phyloP scores from a whole-genome alignment of 805 yeast species.

The Zygosaccharomyces rouxii region DNA sequence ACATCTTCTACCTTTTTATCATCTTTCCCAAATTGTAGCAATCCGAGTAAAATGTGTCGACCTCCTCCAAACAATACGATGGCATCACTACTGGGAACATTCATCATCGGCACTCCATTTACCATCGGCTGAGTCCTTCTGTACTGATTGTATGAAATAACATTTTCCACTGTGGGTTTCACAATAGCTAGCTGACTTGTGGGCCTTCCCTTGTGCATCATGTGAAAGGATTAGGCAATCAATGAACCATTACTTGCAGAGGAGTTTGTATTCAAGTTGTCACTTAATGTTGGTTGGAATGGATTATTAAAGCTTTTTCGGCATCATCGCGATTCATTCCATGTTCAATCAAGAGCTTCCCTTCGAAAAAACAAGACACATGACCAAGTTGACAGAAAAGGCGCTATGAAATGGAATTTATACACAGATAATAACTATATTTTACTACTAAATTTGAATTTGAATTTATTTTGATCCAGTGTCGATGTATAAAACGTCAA shows the following conservation, averaged over 20 bases:
- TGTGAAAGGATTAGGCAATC: neutral
- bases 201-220: constrained; percentile 12
- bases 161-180: constrained; percentile 39
- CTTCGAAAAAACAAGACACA: neutral
- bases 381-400: neutral
- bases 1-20: constrained; percentile 15
- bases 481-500: constrained; percentile 60
- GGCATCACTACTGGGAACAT: constrained; percentile 22
- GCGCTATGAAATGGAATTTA: neutral
- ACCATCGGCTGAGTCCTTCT: constrained; percentile 30
- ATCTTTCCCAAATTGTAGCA: constrained; percentile 15
- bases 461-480: constrained; percentile 22
- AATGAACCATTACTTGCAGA: constrained; percentile 3
- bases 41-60: constrained; percentile 31
- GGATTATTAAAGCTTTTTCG: neutral
- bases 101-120: constrained; percentile 11
- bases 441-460: neutral
- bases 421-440: neutral
- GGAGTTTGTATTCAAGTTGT: neutral
- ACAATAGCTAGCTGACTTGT: constrained; percentile 24
- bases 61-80: constrained; percentile 42
- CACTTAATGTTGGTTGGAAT: neutral
- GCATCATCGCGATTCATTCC: neutral
- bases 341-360: neutral
- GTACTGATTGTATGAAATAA: constrained; percentile 30